Evolutionary conservation across 1,284 basidiomycete species (phyloP), one percentile per base, ranked within the genome.

Genomic region (Cryptococcus sp.): DNA sequence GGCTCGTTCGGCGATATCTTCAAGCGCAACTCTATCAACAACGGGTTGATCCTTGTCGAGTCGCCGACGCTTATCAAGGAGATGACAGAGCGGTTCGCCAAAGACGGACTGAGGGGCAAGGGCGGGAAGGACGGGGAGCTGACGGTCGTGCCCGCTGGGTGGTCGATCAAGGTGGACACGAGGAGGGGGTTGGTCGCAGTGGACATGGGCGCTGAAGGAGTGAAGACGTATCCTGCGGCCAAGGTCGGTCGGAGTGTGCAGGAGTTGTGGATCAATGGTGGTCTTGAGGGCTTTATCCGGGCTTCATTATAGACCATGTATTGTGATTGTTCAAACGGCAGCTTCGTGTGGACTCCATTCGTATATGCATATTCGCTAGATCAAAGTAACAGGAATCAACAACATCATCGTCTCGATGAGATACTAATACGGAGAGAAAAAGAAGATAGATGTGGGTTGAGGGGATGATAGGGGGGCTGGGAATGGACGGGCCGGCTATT

Each of bases 1-100:
- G 96, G 94, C 45, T 94, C 91, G 33, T 98, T 99, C 70, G 95
- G 96, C 16, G 96, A 98, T 77, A 98, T 98, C 67, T 99, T 97
- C 83, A 98, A 98, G 80, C 87, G 95, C 36, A 98, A 99, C 76
- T 88, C 92, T 15, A 98, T 98, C 80, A 98, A 98, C 80, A 98
- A 99, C 75, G 95, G 93, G 4, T 82, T 99, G 9, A 91, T 99
- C 57, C 97, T 95, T 71, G 77, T 98, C 50, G 95, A 98, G 78
- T 90, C 85, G 56, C 92, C 93, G 0, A 87, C 89, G 66, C 84
- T 99, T 48, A 87, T 98, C 21, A 80, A 82, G 28, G 91, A 96
- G 65, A 80, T 98, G 56, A 96, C 95, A 1, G 73, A 77, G 23
- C 75, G 80, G 52, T 91, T 87, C 71, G 87, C 85, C 0, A 85